These are phyloP conservation scores for Amanita thiersii DNA, from an alignment of 768 basidiomycete species.

Conservation along the genomic window DNA sequence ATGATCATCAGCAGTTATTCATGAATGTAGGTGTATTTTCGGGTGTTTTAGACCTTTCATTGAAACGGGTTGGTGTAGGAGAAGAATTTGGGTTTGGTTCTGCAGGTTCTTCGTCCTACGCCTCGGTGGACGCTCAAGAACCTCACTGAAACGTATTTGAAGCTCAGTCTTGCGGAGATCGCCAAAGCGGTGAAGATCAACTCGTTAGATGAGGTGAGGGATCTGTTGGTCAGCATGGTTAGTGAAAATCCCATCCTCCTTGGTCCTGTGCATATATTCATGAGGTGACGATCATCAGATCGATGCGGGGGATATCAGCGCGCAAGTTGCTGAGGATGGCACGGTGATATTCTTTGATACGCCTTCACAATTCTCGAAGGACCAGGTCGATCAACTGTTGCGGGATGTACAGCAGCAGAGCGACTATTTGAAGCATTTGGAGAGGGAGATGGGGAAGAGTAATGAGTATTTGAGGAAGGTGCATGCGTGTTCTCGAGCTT, in stretches of 20 bases:
- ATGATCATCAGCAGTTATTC: conserved; percentile 51
- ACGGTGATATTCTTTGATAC: conserved; percentile 72
- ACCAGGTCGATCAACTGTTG: conserved; percentile 54
- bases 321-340: conserved; percentile 55
- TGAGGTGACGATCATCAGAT: conserved; percentile 36
- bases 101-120: conserved; percentile 58
- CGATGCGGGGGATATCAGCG: conserved; percentile 60
- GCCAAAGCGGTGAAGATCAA: conserved; percentile 44
- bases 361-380: conserved; percentile 46
- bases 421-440: conserved; percentile 36
- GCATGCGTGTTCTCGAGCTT: too few species aligned
- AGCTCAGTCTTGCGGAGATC: conserved; percentile 68
- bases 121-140: conserved; percentile 75
- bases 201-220: conserved; percentile 45
- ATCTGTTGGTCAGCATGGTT: conserved; percentile 70
- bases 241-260: conserved; percentile 11
- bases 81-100: conserved; percentile 61
- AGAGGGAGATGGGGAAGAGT: conserved; percentile 51
- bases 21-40: conserved; percentile 30
- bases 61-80: too few species aligned
- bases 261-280: too few species aligned
- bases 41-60: not conserved
- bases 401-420: conserved; percentile 47
- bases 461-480: conserved; percentile 74
- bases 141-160: conserved; percentile 78